Base-by-base conservation (phyloP, 202 grass and related monocot species). In the Hordeum pubiflorum region DNA sequence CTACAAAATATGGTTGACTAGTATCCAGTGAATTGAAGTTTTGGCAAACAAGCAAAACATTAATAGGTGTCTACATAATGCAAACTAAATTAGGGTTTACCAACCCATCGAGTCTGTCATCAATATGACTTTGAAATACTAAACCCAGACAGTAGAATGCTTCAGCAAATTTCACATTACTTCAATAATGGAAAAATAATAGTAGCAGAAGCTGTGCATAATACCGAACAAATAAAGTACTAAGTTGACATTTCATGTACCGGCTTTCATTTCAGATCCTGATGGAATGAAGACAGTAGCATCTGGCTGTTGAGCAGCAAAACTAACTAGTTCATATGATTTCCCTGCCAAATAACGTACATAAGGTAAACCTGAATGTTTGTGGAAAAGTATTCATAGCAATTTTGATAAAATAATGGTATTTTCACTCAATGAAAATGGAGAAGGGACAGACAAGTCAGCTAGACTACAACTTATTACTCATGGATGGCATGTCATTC, bases 261-360 rank as follows among this genome's bases (percentile, higher is more conserved):
- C 91, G 69, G 83, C 69, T 90, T 85, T 79, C 41, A 80, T 82
- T 85, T 85, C 89, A 83, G 88, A 88, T 83, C 59, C 77, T 32
- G 92, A 93, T 11, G 88, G 58, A 0, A 89, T 58, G 69, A 94
- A 98, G 44, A 94, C 92, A 37, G 85, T 93, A 74, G 92, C 92
- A 48, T 98, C 87, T 74, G 90, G 90, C 18, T 94, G 77, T 59
- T 97, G 88, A 60, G 82, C 72, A 70, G 77, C 82, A 82, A 80
- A 87, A 69, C 86, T 98, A 21, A 85, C 80, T n/a, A 98, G 68
- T 34, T 91, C 88, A 58, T 93, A 93, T 14, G 88, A 95, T 86
- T 93, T 93, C 18, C 92, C 95, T 98, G 88, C 38, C n/a, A 81
- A 58, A 89, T 39, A 60, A 69, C 59, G 17, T 62, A 41, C 2